Base-by-base conservation (phyloP, 2,329 filamentous ascomycete genomes). In the Xylaria sp. region DNA sequence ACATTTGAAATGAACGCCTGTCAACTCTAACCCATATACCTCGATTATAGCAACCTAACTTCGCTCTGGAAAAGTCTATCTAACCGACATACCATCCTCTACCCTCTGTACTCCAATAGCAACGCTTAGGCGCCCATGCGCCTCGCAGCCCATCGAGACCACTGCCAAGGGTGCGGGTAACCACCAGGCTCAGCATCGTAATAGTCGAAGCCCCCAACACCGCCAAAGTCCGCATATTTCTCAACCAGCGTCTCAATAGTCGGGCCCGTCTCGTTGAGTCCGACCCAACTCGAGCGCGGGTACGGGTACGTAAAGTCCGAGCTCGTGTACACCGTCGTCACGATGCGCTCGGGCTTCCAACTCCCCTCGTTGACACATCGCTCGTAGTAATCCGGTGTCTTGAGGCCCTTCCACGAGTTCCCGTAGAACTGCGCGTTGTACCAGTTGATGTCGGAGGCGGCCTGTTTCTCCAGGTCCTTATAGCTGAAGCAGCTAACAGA, bases 371-470 rank as follows among this genome's bases (percentile, higher is more conserved):
- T 21, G 18, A 54, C 21, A 27, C 27, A 35, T 10, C 27, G 18
- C 27, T 54, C 51, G 51, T 32, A 54, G 29, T n/a, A 54, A 18
- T 6, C 27, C 8, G 50, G 27, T 8, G 27, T 35, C 51, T 35
- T 32, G 16, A 54, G 27, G 3, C 51, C 51, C 5, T 35, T 21
- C 51, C 27, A 54, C 27, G 51, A 54, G 8, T 18, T n/a, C 47
- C 55, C 54, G 53, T 68, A 70, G 54, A 70, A 65, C 37, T 63
- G 65, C 37, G 66, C 65, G 35, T 68, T 70, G 23, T 70, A 70
- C 50, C 50, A 53, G 12, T 42, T 61, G 18, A 70, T 70, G 21
- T 68, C 65, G 3, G 44, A 23, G 5, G 50, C 65, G 16, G 44
- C 54, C 5, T 42, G 61, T 18, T 63, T 57, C 65, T 53, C 65